Base-by-base conservation (phyloP, 2,329 filamentous ascomycete species). In the Bipolaris gigantea region DNA sequence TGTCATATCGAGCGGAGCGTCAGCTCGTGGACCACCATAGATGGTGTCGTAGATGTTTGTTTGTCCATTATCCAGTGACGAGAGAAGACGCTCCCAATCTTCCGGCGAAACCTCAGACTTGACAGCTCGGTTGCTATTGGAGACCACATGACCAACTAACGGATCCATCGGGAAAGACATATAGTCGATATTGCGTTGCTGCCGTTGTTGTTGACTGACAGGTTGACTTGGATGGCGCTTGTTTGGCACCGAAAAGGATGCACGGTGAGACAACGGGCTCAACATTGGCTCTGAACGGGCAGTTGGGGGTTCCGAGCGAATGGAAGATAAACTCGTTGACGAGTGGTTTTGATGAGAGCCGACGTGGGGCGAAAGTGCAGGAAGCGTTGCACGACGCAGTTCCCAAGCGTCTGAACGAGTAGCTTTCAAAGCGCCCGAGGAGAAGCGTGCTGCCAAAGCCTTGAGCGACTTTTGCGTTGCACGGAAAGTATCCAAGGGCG, bases 21-120 rank as follows among this genome's bases (percentile, higher is more conserved):
- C 73, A 0, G 71, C 73, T 7, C 79, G 80, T 9, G 82, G 81
- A 0, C 88, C 88, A 34, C 89, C 89, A 62, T 92, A 92, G 50
- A 91, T 90, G 36, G 87, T 87, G 67, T 91, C 88, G 73, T 90
- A 94, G n/a, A 95, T 88, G 67, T 93, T 95, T 49, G 87, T 85
- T 60, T 88, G 83, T 0, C 90, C 90, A 33, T 86, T 86, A 64
- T 96, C 91, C 71, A 96, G 85, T 19, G 87, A 88, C 4, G 88
- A 87, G 2, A 96, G 81, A 0, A 96, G 80, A 1, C 87, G 85
- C 72, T 96, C 91, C 92, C 91, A 96, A 64, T 94, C 90, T 0
- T 85, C 80, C 8, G 86, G 77, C 0, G 85, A 85, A 11, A 87
- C 80, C 50, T 78, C 76, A 51, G 59, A 46, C 57, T 71, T 75